Evolutionary conservation across 1,139 yeast species (phyloP).

Genomic region (Scheffersomyces stambukii): DNA sequence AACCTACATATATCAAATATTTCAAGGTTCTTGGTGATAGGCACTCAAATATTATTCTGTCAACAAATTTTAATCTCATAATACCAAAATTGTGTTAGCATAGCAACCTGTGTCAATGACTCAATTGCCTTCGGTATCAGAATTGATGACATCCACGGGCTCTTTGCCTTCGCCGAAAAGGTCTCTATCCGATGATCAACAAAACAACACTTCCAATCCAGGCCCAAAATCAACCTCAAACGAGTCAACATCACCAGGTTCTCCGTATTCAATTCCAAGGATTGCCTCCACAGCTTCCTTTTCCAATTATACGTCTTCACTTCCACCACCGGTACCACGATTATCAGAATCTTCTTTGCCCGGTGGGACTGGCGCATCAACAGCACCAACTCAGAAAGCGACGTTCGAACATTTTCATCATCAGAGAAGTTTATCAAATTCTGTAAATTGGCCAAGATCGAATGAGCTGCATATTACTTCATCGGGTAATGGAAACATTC

Average conservation of each 20-base stretch:
- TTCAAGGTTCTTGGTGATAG: too few relatives aligned
- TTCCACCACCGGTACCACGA: slow-evolving; percentile 13
- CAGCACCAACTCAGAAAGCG: background rate
- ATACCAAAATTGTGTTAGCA: too few relatives aligned
- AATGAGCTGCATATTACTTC: too few relatives aligned
- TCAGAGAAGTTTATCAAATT: too few relatives aligned
- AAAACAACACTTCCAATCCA: slow-evolving; percentile 1
- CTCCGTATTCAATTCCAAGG: slow-evolving; percentile 7
- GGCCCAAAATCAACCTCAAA: slow-evolving; percentile 2
- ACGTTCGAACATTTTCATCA: too few relatives aligned
- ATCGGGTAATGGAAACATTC: too few relatives aligned
- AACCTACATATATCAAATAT: too few relatives aligned
- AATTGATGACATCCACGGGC: slow-evolving; percentile 23
- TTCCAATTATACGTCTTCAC: slow-evolving; percentile 4
- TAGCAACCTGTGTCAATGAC: too few relatives aligned
- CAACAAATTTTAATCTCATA: too few relatives aligned
- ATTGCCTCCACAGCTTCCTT: slow-evolving; percentile 8
- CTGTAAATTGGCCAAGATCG: too few relatives aligned
- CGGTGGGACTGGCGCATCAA: background rate
- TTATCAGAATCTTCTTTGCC: slow-evolving; percentile 16
- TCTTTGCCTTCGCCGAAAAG: too few relatives aligned
- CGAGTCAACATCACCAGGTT: slow-evolving; percentile 1
- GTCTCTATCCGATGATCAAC: background rate
- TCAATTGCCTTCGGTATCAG: slow-evolving; percentile 35
- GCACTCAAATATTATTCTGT: too few relatives aligned